Conservation (phyloP, 192 early-diverging fungal species). For the Blastocladiella britannica region DNA sequence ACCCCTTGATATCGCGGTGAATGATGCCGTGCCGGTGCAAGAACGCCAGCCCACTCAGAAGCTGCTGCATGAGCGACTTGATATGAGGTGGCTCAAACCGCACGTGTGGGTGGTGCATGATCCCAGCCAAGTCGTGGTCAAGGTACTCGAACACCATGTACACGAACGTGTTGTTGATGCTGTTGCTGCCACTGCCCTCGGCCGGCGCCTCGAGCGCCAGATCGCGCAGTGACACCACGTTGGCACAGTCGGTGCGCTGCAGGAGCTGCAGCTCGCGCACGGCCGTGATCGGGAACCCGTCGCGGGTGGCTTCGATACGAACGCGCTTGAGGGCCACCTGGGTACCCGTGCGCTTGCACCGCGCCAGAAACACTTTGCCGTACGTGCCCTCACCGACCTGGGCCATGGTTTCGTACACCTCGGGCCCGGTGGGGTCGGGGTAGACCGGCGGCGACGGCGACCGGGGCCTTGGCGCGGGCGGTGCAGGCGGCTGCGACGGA, state of each 20-base stretch:
- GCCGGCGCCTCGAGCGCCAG: slow-evolving; percentile 8
- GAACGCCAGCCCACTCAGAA: slow-evolving; percentile 66
- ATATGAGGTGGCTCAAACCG: slow-evolving; percentile 43
- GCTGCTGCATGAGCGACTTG: slow-evolving; percentile 72
- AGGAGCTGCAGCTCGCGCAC: slow-evolving; percentile 69
- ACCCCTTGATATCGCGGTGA: slow-evolving; percentile 87
- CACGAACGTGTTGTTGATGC: slow-evolving; percentile 16
- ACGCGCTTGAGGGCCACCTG: slow-evolving; percentile 64
- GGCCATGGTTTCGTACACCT: slow-evolving; percentile 43
- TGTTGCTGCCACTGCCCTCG: no score
- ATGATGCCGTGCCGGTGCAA: slow-evolving; percentile 67
- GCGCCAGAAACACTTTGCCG: slow-evolving; percentile 68
- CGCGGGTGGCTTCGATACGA: slow-evolving; percentile 56
- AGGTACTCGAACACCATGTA: slow-evolving; percentile 78
- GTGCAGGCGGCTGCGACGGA: neutral
- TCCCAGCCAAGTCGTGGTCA: slow-evolving; percentile 66
- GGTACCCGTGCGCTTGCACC: slow-evolving; percentile 40
- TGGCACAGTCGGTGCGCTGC: slow-evolving; percentile 39
- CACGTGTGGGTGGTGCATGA: slow-evolving; percentile 50
- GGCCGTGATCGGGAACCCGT: slow-evolving; percentile 72
- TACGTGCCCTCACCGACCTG: slow-evolving; percentile 75
- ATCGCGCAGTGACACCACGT: slow-evolving; percentile 52
- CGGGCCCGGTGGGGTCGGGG: slow-evolving; percentile 17
- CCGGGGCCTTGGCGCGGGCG: neutral
- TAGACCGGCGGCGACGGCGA: neutral